These are phyloP conservation scores for Cercospora nicotianae DNA, from an alignment of 2,329 filamentous ascomycete species.

Conservation along the genomic window DNA sequence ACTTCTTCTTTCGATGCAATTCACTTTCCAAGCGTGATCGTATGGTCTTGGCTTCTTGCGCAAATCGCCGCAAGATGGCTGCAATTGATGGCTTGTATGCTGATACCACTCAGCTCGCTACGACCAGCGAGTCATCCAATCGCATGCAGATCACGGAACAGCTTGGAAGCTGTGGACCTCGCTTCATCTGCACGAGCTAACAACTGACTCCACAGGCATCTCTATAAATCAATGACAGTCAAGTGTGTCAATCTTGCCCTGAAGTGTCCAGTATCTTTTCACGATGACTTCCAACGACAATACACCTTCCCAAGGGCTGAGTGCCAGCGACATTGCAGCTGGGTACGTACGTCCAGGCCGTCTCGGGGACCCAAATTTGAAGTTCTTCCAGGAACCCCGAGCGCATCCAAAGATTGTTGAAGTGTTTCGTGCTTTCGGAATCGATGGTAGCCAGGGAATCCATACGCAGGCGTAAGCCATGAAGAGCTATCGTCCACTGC, in stretches of 20 bases:
- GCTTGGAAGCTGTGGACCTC: conserved; percentile 3
- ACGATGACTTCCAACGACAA: background rate
- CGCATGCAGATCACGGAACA: background rate
- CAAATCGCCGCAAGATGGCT: background rate
- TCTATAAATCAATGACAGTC: background rate
- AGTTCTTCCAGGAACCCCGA: conserved; percentile 30
- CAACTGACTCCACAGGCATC: background rate
- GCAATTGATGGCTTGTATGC: background rate
- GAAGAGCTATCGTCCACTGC: conserved; percentile 23
- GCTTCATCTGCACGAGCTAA: background rate
- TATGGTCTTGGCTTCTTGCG: background rate
- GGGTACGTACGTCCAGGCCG: conserved; percentile 27
- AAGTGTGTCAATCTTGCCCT: background rate
- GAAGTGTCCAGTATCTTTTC: too few relatives aligned
- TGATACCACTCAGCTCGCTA: background rate
- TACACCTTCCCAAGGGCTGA: background rate
- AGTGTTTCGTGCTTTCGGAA: conserved; percentile 25
- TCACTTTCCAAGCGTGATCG: background rate
- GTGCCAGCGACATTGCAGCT: conserved; percentile 7
- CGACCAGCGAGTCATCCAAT: background rate
- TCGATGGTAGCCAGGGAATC: conserved; percentile 26
- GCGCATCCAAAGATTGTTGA: conserved; percentile 31
- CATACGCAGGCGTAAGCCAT: conserved; percentile 20
- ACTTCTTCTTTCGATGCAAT: background rate
- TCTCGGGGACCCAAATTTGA: conserved; percentile 30